phyloP scores from a whole-genome alignment of 2,329 filamentous ascomycete genomes.

The Madurella mycetomatis region DNA sequence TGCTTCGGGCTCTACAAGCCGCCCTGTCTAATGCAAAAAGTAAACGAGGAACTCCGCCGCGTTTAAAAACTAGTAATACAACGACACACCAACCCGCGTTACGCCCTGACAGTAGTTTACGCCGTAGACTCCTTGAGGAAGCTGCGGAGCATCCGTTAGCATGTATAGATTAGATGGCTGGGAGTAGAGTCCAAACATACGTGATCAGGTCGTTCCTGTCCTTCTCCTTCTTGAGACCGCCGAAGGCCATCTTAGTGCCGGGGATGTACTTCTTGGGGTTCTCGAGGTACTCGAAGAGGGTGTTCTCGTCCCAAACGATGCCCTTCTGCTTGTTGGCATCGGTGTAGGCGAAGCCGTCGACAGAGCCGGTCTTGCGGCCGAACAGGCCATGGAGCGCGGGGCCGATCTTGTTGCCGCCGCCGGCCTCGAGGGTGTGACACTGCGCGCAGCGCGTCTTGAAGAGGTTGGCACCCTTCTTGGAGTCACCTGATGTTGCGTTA shows the following conservation, averaged over 20 bases:
- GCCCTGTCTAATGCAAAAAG: conserved; percentile 30
- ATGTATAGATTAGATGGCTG: neutral
- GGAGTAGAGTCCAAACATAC: conserved; percentile 49
- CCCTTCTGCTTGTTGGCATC: conserved; percentile 99
- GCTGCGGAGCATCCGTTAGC: conserved; percentile 1
- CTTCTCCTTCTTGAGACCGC: conserved; percentile 99
- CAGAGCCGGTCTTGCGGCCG: conserved; percentile 88
- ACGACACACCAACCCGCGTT: neutral
- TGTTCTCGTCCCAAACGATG: conserved; percentile 79
- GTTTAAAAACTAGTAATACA: conserved; percentile 9
- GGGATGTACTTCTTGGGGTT: conserved; percentile 99
- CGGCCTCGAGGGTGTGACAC: conserved; percentile 93
- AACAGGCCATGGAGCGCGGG: conserved; percentile 96
- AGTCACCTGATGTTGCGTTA: conserved; percentile 60
- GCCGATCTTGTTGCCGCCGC: conserved; percentile 95
- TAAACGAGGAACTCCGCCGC: conserved; percentile 9
- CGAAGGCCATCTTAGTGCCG: conserved; percentile 99
- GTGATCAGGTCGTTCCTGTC: conserved; percentile 98
- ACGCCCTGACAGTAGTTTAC: conserved; percentile 4
- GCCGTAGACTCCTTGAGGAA: conserved; percentile 17
- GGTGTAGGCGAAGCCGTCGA: conserved; percentile 93
- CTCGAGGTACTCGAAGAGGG: conserved; percentile 97
- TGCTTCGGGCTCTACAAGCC: conserved; percentile 9
- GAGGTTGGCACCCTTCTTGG: conserved; percentile 94
- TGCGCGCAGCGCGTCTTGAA: conserved; percentile 99